Percentiles rank a stretch among this genome's conserved stretches.
Evolutionary conservation across 257 asterid species (phyloP).

Genomic region (Linderniella brevidens): DNA sequence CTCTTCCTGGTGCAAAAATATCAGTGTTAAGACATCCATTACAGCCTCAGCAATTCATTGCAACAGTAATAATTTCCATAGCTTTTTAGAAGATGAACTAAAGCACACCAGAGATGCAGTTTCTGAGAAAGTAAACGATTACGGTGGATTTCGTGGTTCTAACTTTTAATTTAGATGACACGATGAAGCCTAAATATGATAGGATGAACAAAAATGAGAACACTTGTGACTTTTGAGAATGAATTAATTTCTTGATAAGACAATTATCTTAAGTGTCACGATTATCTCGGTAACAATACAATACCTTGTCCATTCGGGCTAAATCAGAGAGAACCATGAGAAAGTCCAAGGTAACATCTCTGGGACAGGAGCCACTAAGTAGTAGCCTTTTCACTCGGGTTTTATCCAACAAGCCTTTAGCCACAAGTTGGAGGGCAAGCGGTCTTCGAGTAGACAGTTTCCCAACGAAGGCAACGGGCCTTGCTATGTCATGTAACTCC

Average conservation of each 20-base stretch:
- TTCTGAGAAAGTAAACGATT: too few species aligned
- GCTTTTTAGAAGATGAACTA: too few species aligned
- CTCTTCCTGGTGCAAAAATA: slow-evolving; percentile 15
- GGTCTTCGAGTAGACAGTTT: slow-evolving; percentile 66
- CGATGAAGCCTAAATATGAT: too few species aligned
- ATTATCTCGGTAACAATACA: background rate
- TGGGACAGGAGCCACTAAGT: slow-evolving; percentile 57
- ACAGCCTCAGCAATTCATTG: too few species aligned
- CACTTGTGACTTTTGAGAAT: too few species aligned
- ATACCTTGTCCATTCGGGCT: slow-evolving; percentile 98
- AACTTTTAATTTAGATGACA: too few species aligned
- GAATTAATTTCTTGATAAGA: background rate
- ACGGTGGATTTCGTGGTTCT: too few species aligned
- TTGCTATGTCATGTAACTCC: slow-evolving; percentile 58
- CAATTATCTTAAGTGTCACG: background rate
- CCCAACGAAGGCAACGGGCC: slow-evolving; percentile 84
- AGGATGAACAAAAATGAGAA: too few species aligned
- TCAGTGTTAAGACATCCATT: too few species aligned
- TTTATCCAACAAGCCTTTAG: slow-evolving; percentile 69
- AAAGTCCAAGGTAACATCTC: slow-evolving; percentile 72
- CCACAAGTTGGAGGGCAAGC: slow-evolving; percentile 75
- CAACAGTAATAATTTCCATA: too few species aligned
- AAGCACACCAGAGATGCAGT: too few species aligned
- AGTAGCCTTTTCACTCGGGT: slow-evolving; percentile 58
- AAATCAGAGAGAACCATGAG: slow-evolving; percentile 92